Base-by-base conservation (phyloP, 1,284 basidiomycete genomes). In the Cutaneotrichosporon cyanovorans region DNA sequence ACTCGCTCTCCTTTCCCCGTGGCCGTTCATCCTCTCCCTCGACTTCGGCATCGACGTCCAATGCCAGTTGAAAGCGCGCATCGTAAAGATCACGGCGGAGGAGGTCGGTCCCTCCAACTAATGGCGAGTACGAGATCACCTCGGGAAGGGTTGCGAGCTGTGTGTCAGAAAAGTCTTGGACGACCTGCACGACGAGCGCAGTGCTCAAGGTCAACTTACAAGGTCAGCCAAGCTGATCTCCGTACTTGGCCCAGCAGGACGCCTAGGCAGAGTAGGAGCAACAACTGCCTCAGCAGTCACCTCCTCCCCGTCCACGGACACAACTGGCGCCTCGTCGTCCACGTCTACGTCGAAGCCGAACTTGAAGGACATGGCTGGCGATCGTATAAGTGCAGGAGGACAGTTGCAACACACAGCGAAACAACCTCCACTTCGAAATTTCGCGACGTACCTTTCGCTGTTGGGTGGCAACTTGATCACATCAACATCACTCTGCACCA, bases 61-160 rank as follows among this genome's bases (percentile, higher is more conserved):
- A 40, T 2, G 91, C 85, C 28, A 93, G 73, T 67, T 96, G 92
- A 66, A 93, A 95, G 12, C 90, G 81, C 1, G 87, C 91, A 68
- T 97, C 93, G 62, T 90, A 96, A 10, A 96, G 75, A 71, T 97
- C 92, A 40, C 92, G 76, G 9, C 89, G 81, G 3, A 81, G 71
- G 12, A 66, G 42, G 62, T 61, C 6, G 42, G 50, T 3, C 46
- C 45, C 9, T 34, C 40, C 20, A 42, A 46, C 0, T 60, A 68
- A 40, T 5, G 66, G 61, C 2, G 69, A 64, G 44, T 69, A 71
- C 1, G 65, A 67, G 41, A 70, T 65, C n/a, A 59, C 55, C 10
- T 59, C 54, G 5, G 69, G 68, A 2, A 71, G 55, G n/a, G 57
- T 59, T 21, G 53, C 53, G 37, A 71, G 50, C 68, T 70, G 50